Conservation (phyloP, 2,329 filamentous ascomycete genomes). For the Pseudogymnoascus sp. region DNA sequence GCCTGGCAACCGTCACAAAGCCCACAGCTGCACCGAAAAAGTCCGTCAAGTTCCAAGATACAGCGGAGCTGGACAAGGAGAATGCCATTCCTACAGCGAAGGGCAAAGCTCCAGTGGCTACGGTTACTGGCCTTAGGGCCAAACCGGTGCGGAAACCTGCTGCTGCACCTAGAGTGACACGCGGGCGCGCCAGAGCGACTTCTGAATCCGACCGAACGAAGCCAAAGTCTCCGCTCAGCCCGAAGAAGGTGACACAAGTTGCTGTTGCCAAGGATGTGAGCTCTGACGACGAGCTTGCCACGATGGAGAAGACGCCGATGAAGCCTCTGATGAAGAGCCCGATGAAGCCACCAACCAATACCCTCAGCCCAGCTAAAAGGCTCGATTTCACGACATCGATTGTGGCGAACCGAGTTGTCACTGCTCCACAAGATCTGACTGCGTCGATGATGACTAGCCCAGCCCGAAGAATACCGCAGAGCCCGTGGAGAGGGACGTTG, state of each 20-base stretch:
- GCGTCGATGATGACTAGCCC: constrained; percentile 44
- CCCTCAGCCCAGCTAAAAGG: constrained; percentile 30
- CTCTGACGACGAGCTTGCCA: constrained; percentile 55
- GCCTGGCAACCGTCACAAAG: constrained; percentile 31
- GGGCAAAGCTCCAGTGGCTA: constrained; percentile 21
- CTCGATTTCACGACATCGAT: constrained; percentile 29
- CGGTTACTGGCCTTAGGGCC: constrained; percentile 34
- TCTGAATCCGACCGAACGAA: constrained; percentile 32
- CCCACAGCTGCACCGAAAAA: constrained; percentile 45
- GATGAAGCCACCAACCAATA: constrained; percentile 39
- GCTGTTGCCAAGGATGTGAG: constrained; percentile 33
- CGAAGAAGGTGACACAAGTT: constrained; percentile 58
- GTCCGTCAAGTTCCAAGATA: constrained; percentile 51
- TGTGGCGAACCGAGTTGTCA: constrained; percentile 25
- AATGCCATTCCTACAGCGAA: constrained; percentile 46
- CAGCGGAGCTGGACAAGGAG: constrained; percentile 53
- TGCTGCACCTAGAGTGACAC: constrained; percentile 13
- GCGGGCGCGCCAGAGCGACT: constrained; percentile 22
- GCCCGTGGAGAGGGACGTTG: constrained; percentile 48
- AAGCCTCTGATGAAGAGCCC: constrained; percentile 50
- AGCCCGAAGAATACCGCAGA: constrained; percentile 45
- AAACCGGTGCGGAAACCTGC: constrained; percentile 44
- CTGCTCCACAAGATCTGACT: constrained; percentile 31
- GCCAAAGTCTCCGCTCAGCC: constrained; percentile 48
- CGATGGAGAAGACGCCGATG: constrained; percentile 42